These are phyloP conservation scores for Oxytropis ochrocephala DNA, from an alignment of 306 rosid genomes.

Conservation along the genomic window DNA sequence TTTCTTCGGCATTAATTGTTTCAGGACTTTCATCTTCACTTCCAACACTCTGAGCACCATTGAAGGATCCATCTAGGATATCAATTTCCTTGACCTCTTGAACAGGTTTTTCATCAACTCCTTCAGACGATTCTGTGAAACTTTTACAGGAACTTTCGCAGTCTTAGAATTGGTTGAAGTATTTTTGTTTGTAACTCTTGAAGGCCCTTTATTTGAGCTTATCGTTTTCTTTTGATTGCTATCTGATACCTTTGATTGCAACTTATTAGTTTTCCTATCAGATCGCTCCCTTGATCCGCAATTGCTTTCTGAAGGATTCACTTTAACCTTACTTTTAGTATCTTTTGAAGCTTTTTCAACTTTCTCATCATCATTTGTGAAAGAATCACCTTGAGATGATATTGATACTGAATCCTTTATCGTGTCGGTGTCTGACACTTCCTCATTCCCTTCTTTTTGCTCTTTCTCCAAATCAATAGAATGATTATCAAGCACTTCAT, in stretches of 20 bases:
- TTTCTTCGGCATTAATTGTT: conserved; percentile 34
- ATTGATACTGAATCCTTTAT: conserved; percentile 55
- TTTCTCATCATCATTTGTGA: conserved; percentile 53
- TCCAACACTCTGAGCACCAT: conserved; percentile 35
- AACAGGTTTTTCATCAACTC: conserved; percentile 48
- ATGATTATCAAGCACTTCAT: conserved; percentile 43
- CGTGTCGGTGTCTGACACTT: conserved; percentile 67
- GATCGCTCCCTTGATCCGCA: conserved; percentile 39
- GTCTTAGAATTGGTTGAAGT: conserved; percentile 31
- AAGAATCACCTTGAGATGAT: conserved; percentile 68
- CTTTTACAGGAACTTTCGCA: conserved; percentile 32
- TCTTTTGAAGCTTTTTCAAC: conserved; percentile 44
- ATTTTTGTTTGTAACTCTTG: conserved; percentile 29
- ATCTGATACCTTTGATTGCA: conserved; percentile 32
- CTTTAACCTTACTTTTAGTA: conserved; percentile 30
- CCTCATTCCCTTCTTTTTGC: conserved; percentile 49
- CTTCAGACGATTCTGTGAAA: conserved; percentile 56
- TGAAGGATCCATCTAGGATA: conserved; percentile 45
- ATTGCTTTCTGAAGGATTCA: conserved; percentile 36
- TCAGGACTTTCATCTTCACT: conserved; percentile 38
- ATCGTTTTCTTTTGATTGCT: conserved; percentile 36
- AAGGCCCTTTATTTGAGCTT: conserved; percentile 33
- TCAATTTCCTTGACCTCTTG: conserved; percentile 40
- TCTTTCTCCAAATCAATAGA: conserved; percentile 60
- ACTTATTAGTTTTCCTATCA: conserved; percentile 24